Base-by-base conservation (phyloP, 1,284 basidiomycete species). In the Rhodotorula sp. region DNA sequence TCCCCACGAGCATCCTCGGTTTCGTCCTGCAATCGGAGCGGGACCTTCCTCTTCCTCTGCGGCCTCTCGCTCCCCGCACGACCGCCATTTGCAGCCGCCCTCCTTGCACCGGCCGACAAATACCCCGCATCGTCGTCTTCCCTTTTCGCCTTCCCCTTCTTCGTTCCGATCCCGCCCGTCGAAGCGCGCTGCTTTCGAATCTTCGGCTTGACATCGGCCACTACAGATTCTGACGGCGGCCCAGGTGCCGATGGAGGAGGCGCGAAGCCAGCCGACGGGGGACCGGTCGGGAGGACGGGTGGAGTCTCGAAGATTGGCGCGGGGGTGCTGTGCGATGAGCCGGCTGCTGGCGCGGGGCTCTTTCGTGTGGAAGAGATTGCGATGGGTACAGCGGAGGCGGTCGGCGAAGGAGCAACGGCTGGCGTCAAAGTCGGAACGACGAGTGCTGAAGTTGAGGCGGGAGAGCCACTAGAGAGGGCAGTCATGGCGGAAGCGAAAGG, bases 241-340 rank as follows among this genome's bases (percentile, higher is more conserved):
- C 55, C 62, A 2, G 48, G 46, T 0, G 48, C 51, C 6, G 64
- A 44, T 15, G 39, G 36, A 1, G 64, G 63, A 4, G 63, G 62
- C 6, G 62, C 62, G 19, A 63, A 63, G 19, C 62, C 62, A 10
- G 62, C 56, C 0, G 63, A 62, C 13, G 60, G 60, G 10, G 60
- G 60, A 8, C 52, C 52, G 30, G 29, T 34, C 15, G 52, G 52
- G 8, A 44, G 36, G 24, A 27, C n/a, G 24, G 27, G 49, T 4
- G 24, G n/a, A 27, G 49, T 51, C 49, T 44, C 39, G 39, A 44
- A 44, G 39, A 44, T 44, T 8, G 39, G 39, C 7, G 39, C 9
- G 39, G 39, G 39, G 11, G 39, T 44, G 39, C 13, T 44, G 39
- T 44, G 39, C 39, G 39, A 44, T 44, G 39, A 44, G 39, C 13